A percentile compares a stretch with the other conserved stretches of the same genome.
Conservation (phyloP, 2,329 filamentous ascomycete genomes). For the Aspergillus brunneoviolaceus region DNA sequence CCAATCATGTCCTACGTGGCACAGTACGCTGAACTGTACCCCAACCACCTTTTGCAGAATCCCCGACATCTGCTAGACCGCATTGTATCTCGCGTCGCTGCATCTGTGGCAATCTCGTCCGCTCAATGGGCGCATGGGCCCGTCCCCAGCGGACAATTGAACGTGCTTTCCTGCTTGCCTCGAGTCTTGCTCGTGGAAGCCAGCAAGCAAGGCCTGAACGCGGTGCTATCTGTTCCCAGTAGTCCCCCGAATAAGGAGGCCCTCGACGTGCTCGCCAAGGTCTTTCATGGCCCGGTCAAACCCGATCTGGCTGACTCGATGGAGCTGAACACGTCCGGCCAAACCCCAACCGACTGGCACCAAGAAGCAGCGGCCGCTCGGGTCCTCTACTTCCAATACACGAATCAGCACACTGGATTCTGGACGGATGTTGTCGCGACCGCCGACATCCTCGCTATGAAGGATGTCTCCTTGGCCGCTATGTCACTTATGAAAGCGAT, state of each 20-base stretch:
- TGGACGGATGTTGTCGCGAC: slow-evolving; percentile 54
- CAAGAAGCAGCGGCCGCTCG: slow-evolving; percentile 55
- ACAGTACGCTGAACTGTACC: slow-evolving; percentile 56
- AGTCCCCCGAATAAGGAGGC: slow-evolving; percentile 55
- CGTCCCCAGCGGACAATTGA: slow-evolving; percentile 56
- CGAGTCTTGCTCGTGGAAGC: slow-evolving; percentile 53
- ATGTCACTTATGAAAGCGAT: slow-evolving; percentile 54
- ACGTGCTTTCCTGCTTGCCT: slow-evolving; percentile 58
- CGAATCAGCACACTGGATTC: slow-evolving; percentile 51
- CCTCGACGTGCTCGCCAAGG: slow-evolving; percentile 54
- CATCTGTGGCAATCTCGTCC: slow-evolving; percentile 47
- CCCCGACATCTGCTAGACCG: slow-evolving; percentile 41
- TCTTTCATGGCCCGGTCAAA: slow-evolving; percentile 55
- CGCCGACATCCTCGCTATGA: slow-evolving; percentile 58
- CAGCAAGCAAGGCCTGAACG: slow-evolving; percentile 38
- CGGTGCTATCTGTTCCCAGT: slow-evolving; percentile 53
- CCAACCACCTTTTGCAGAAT: slow-evolving; percentile 53
- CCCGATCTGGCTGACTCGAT: slow-evolving; percentile 26
- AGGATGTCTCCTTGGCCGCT: slow-evolving; percentile 56
- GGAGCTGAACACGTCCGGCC: slow-evolving; percentile 33
- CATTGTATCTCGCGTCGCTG: slow-evolving; percentile 50
- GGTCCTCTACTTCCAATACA: slow-evolving; percentile 55
- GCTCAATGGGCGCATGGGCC: slow-evolving; percentile 54
- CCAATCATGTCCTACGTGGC: slow-evolving; percentile 59
- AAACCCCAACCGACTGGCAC: slow-evolving; percentile 40